These are phyloP conservation scores for Colletotrichum magnum DNA, from an alignment of 2,329 filamentous ascomycete species.

Conservation along the genomic window DNA sequence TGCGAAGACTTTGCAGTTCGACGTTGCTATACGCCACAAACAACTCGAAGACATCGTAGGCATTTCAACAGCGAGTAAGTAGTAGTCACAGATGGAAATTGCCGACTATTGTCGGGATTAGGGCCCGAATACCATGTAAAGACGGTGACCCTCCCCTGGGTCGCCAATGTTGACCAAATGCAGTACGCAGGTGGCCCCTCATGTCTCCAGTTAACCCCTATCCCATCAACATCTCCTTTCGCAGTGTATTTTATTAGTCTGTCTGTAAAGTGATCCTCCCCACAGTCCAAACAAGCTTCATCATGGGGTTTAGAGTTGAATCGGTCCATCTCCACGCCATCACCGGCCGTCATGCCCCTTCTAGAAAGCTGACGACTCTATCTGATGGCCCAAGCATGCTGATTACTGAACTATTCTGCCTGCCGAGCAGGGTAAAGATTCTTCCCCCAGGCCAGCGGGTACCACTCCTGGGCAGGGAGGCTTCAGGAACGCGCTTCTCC, in stretches of 20 bases:
- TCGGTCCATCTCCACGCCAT: conserved; percentile 4
- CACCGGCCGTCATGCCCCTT: conserved; percentile 1
- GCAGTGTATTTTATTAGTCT: neutral
- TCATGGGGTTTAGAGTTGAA: conserved; percentile 1
- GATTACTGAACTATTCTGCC: neutral
- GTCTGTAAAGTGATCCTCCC: neutral
- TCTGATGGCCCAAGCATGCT: neutral
- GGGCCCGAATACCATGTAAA: too few species aligned
- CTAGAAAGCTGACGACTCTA: neutral
- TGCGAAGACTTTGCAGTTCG: neutral
- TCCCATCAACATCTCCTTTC: neutral
- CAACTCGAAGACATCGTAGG: too few species aligned
- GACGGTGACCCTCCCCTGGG: too few species aligned
- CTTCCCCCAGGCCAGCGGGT: neutral
- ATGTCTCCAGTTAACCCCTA: conserved; percentile 2
- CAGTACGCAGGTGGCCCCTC: too few species aligned
- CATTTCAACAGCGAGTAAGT: too few species aligned
- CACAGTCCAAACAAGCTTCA: conserved; percentile 22
- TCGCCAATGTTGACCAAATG: too few species aligned
- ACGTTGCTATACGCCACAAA: too few species aligned
- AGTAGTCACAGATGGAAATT: too few species aligned
- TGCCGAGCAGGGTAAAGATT: conserved; percentile 25
- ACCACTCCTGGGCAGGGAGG: conserved; percentile 1
- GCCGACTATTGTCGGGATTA: too few species aligned
- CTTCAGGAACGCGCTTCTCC: conserved; percentile 29